phyloP scores from a whole-genome alignment of 257 asterid genomes.

The Solanum tarijense region DNA sequence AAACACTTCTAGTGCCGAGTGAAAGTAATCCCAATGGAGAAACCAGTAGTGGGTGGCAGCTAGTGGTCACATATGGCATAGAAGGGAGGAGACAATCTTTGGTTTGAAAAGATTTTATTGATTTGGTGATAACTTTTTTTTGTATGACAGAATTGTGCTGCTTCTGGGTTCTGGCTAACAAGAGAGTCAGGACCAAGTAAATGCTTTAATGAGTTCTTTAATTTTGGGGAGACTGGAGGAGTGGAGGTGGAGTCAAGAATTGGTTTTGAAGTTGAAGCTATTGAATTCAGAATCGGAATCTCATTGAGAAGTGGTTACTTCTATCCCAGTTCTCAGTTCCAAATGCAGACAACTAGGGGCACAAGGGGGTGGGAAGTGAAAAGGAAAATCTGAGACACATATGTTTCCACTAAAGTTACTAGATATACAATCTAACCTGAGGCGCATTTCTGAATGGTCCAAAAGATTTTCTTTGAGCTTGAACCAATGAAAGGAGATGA shows the following conservation, averaged over 20 bases:
- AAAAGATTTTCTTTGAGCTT: conserved; percentile 72
- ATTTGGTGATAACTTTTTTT: background rate
- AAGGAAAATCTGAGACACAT: background rate
- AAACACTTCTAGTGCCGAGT: background rate
- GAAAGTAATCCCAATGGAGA: background rate
- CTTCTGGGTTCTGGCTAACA: background rate
- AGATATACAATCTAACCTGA: conserved; percentile 40
- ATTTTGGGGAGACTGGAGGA: background rate
- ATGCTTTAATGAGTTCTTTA: background rate
- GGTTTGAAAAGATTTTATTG: background rate
- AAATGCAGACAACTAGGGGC: background rate
- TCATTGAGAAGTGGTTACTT: background rate
- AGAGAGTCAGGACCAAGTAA: background rate
- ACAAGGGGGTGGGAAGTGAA: background rate
- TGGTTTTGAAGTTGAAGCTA: background rate
- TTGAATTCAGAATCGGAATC: background rate
- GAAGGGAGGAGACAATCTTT: background rate
- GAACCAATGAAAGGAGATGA: conserved; percentile 85
- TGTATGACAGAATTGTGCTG: background rate
- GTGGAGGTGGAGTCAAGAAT: background rate
- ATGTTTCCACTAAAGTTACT: background rate
- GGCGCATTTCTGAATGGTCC: conserved; percentile 47
- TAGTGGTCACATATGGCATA: background rate
- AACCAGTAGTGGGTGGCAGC: background rate
- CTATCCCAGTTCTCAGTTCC: background rate